Conservation (phyloP, 1,139 yeast genomes). For the Geotrichum fermentans region DNA sequence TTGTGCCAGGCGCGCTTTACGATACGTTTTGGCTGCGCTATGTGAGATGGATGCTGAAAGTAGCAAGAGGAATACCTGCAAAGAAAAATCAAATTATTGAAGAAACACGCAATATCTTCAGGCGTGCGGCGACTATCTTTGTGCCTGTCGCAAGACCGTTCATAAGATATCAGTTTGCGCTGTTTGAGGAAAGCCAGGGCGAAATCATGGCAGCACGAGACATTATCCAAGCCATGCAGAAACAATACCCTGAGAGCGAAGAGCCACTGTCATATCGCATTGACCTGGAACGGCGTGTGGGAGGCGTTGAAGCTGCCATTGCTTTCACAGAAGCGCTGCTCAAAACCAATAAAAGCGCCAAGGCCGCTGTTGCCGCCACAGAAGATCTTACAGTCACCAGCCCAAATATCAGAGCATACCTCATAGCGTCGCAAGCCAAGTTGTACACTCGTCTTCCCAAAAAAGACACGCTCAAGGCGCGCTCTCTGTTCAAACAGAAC, state of each 20-base stretch:
- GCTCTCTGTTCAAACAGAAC: slow-evolving; percentile 12
- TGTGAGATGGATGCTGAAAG: slow-evolving; percentile 40
- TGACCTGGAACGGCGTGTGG: slow-evolving; percentile 28
- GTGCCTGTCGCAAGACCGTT: slow-evolving; percentile 36
- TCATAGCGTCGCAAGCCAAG: slow-evolving; percentile 16
- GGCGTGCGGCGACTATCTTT: slow-evolving; percentile 34
- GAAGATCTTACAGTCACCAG: slow-evolving; percentile 1
- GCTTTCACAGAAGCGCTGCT: slow-evolving; percentile 25
- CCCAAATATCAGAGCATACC: slow-evolving; percentile 6
- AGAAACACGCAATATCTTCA: slow-evolving; percentile 32
- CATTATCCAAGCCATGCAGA: slow-evolving; percentile 27
- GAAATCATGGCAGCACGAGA: slow-evolving; percentile 33
- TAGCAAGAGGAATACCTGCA: slow-evolving; percentile 14
- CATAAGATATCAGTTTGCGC: slow-evolving; percentile 36
- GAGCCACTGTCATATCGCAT: slow-evolving; percentile 25
- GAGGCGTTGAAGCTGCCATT: slow-evolving; percentile 22
- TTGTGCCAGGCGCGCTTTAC: slow-evolving; percentile 50
- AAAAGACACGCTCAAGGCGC: slow-evolving; percentile 7
- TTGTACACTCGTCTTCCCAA: slow-evolving; percentile 6
- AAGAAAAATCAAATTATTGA: slow-evolving; percentile 20
- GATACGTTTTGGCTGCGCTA: slow-evolving; percentile 61
- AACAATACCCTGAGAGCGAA: slow-evolving; percentile 12
- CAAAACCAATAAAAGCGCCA: not conserved
- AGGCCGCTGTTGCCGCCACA: not conserved
- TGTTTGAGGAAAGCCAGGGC: slow-evolving; percentile 36